Base-by-base conservation (phyloP, 306 rosid species). In the Prunus dulcis region DNA sequence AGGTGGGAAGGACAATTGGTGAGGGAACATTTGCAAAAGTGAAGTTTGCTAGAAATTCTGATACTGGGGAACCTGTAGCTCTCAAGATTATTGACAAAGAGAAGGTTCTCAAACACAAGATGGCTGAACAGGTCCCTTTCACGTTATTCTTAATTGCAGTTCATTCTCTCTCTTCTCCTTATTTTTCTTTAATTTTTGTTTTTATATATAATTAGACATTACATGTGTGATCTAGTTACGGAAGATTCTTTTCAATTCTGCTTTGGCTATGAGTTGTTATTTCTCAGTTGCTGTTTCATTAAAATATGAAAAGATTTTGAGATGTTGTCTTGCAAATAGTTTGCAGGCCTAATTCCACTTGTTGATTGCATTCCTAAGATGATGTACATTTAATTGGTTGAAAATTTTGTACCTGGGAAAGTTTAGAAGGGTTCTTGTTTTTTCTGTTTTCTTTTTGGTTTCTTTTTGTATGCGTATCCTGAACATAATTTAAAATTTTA, bases 11-110 rank as follows among this genome's bases (percentile, higher is more conserved):
- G 84, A 95, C 97, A 50, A 95, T 95, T 69, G 99, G 99, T 2
- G 99, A 95, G 86, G 99, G 99, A 45, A 87, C 99, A 60, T 95
- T 95, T 82, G 99, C 99, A 20, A 95, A 95, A 83, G 99, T 95
- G 78, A 95, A 92, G 77, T 85, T 92, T 73, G 99, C 92, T 38
- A 88, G 89, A 82, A 92, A 95, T 86, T 86, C 97, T 2, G 88
- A 90, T 86, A 92, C 90, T 9, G 84, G 82, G 45, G 97, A 90
- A 0, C 78, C 81, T 28, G 97, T 89, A 81, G 99, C 99, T 75
- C 86, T 95, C 74, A 95, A 95, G 82, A 95, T 95, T 78, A 93
- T 95, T 64, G 97, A 95, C 84, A 95, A 92, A 80, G 99, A 90
- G 83, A 95, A 95, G 85, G 97, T 92, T 85, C 97, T 95, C 78